Percentiles rank a stretch among this genome's conserved stretches.
Conservation (phyloP, 2,329 filamentous ascomycete species). For the Amesomyces nigricolor region DNA sequence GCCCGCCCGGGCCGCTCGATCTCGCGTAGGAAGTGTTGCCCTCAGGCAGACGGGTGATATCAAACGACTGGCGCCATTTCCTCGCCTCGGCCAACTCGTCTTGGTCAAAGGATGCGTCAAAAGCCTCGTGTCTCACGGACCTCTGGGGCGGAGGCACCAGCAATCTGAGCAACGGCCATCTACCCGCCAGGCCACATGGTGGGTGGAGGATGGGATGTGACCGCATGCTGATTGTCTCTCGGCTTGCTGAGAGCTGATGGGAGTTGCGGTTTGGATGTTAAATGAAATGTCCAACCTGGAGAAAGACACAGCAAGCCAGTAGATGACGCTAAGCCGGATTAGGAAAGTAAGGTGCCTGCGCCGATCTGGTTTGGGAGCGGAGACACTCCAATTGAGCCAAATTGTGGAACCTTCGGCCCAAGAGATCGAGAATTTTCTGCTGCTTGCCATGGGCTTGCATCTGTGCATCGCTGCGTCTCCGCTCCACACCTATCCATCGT, state of each 20-base stretch:
- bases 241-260: background rate
- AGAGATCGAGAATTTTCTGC: no score
- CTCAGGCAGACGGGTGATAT: conserved; percentile 40
- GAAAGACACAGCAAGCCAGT: no score
- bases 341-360: no score
- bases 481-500: no score
- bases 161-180: background rate
- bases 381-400: no score
- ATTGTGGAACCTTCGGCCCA: no score
- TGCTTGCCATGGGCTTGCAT: no score
- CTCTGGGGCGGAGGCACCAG: background rate
- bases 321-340: no score
- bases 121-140: conserved; percentile 22
- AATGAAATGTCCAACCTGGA: no score
- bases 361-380: no score
- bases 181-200: background rate
- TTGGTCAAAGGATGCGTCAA: conserved; percentile 44
- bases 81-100: conserved; percentile 48
- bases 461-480: no score
- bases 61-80: conserved; percentile 45
- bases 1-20: conserved; percentile 57
- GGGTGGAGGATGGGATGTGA: background rate
- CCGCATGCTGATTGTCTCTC: background rate
- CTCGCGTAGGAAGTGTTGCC: conserved; percentile 50
- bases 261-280: background rate